phyloP scores from a whole-genome alignment of 1,284 basidiomycete genomes.

The Sparassis latifolia region DNA sequence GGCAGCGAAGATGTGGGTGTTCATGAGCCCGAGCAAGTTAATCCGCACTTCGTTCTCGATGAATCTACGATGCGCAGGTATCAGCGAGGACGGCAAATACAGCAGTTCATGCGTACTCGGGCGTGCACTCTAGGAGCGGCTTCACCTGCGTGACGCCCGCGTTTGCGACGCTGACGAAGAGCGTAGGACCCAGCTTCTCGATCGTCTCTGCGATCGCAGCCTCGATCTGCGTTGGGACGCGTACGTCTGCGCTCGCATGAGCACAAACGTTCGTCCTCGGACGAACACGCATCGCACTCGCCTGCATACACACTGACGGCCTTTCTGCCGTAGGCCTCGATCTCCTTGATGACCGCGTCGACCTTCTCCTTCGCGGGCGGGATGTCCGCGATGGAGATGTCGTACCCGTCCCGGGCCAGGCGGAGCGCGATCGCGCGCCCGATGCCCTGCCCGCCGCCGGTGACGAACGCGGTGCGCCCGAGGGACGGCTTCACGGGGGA shows the following conservation, averaged over 20 bases:
- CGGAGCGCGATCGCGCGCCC: slow-evolving; percentile 35
- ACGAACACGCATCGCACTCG: slow-evolving; percentile 5
- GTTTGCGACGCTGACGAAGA: slow-evolving; percentile 34
- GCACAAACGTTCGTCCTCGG: background rate
- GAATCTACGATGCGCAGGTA: slow-evolving; percentile 14
- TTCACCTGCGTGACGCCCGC: slow-evolving; percentile 31
- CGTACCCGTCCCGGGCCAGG: slow-evolving; percentile 34
- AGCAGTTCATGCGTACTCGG: slow-evolving; percentile 17
- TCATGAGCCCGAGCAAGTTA: slow-evolving; percentile 29
- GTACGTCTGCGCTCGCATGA: slow-evolving; percentile 17
- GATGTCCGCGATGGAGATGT: slow-evolving; percentile 33
- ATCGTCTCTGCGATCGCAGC: slow-evolving; percentile 27
- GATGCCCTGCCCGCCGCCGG: slow-evolving; percentile 36
- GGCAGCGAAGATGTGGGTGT: slow-evolving; percentile 32
- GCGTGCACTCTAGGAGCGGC: slow-evolving; percentile 27
- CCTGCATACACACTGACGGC: slow-evolving; percentile 27
- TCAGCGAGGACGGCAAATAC: background rate
- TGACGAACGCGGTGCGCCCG: slow-evolving; percentile 31
- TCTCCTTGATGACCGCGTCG: slow-evolving; percentile 25
- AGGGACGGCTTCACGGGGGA: slow-evolving; percentile 25
- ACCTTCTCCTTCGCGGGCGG: slow-evolving; percentile 23
- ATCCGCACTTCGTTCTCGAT: slow-evolving; percentile 29
- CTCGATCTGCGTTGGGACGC: slow-evolving; percentile 27
- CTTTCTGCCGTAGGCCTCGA: slow-evolving; percentile 27
- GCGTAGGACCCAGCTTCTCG: slow-evolving; percentile 24